Conservation (phyloP, 1,284 basidiomycete genomes). For the Exobasidium cylindrosporum region DNA sequence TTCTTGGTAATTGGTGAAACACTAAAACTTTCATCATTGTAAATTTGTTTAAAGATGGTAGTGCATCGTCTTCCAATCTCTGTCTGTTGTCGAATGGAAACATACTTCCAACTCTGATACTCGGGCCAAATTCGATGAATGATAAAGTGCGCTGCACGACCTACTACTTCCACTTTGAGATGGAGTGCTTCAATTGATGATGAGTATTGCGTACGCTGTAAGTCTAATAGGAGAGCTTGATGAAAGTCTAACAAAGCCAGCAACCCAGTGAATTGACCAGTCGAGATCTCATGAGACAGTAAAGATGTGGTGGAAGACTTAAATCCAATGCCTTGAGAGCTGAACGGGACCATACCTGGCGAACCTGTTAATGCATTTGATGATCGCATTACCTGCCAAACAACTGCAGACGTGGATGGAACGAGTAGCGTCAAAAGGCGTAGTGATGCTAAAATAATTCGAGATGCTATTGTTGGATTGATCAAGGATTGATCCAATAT, state of each 20-base stretch:
- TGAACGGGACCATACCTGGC: constrained; percentile 27
- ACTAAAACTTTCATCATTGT: constrained; percentile 61
- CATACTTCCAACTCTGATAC: constrained; percentile 76
- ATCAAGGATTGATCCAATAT: constrained; percentile 77
- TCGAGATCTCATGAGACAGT: constrained; percentile 68
- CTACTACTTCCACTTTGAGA: constrained; percentile 75
- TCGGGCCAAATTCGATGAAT: constrained; percentile 82
- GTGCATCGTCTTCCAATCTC: constrained; percentile 71
- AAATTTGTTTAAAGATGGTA: constrained; percentile 66
- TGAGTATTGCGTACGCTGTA: constrained; percentile 63
- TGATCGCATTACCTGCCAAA: constrained; percentile 81
- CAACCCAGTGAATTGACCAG: constrained; percentile 76
- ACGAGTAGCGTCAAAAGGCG: constrained; percentile 74
- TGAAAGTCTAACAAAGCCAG: constrained; percentile 72
- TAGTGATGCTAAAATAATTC: constrained; percentile 74
- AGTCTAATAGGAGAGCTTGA: constrained; percentile 71
- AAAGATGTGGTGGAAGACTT: constrained; percentile 60
- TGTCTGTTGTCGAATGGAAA: constrained; percentile 71
- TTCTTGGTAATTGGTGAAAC: not conserved
- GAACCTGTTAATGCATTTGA: constrained; percentile 71
- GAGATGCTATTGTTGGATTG: constrained; percentile 61
- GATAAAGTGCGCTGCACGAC: constrained; percentile 72
- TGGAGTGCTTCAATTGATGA: constrained; percentile 63
- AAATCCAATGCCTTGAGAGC: constrained; percentile 2
- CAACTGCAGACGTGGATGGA: constrained; percentile 67